A percentile compares a stretch with the other conserved stretches of the same genome.
Evolutionary conservation across 305 asterid genomes (phyloP).

Genomic region (Fraxinus dipetala): DNA sequence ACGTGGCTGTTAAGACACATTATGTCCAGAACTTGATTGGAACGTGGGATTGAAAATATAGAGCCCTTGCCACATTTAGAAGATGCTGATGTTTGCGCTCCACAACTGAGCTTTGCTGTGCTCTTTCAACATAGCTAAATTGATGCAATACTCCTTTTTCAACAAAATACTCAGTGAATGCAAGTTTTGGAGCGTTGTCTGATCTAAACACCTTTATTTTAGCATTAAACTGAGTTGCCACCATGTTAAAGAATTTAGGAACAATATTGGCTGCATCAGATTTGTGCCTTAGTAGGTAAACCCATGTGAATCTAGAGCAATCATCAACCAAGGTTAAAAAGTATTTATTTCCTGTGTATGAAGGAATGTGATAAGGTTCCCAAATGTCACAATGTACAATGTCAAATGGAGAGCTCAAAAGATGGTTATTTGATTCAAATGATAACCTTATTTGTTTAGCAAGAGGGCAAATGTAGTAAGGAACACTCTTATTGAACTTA

Average conservation of each 20-base stretch:
- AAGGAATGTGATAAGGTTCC: background rate
- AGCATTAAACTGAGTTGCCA: background rate
- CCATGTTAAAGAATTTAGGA: background rate
- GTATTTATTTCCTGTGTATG: background rate
- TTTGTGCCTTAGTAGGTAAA: background rate
- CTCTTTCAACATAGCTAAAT: background rate
- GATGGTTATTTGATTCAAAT: background rate
- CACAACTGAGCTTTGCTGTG: background rate
- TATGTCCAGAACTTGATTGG: background rate
- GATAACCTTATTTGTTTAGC: background rate
- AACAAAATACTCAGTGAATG: background rate
- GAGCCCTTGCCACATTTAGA: background rate
- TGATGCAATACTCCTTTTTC: background rate
- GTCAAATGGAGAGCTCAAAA: background rate
- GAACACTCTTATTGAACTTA: background rate
- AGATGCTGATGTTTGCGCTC: background rate
- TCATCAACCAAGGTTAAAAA: background rate
- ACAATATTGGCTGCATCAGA: background rate
- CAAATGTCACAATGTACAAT: background rate
- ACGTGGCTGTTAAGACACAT: background rate
- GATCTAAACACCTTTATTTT: background rate
- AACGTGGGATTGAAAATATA: background rate
- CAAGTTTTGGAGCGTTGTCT: background rate
- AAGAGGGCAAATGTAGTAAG: background rate
- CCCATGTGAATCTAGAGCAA: background rate